Evolutionary conservation across 129 eudicot genomes (phyloP).

Genomic region (Erigeron canadensis): DNA sequence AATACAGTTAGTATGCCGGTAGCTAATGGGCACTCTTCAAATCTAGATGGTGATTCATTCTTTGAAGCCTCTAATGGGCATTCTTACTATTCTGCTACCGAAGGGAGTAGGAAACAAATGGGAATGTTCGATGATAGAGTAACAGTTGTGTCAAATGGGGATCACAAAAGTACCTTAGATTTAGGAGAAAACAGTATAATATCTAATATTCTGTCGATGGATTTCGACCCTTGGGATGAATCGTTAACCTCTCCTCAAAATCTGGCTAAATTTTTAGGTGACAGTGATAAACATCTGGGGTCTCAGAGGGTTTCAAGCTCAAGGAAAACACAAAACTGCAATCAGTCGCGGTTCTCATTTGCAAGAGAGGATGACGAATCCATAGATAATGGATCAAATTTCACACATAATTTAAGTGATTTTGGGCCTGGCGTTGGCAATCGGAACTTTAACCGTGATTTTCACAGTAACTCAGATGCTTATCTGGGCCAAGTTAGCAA

Average conservation of each 20-base stretch:
- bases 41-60: conserved; percentile 19
- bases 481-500: conserved; percentile 39
- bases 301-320: conserved; percentile 49
- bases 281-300: conserved; percentile 57
- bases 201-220: conserved; percentile 85
- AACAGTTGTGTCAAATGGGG: conserved; percentile 23
- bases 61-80: conserved; percentile 26
- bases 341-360: conserved; percentile 90
- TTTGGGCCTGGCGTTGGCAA: conserved; percentile 28
- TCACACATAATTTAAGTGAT: conserved; percentile 36
- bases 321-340: conserved; percentile 56
- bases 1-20: conserved; percentile 16
- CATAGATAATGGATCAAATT: conserved; percentile 42
- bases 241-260: conserved; percentile 77
- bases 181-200: conserved; percentile 82
- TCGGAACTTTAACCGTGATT: conserved; percentile 37
- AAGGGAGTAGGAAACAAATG: conserved; percentile 32
- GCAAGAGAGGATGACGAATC: conserved; percentile 76
- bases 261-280: conserved; percentile 65
- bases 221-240: conserved; percentile 84
- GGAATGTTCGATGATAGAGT: conserved; percentile 37
- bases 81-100: conserved; percentile 37
- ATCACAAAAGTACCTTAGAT: conserved; percentile 36
- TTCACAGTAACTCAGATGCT: conserved; percentile 35
- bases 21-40: conserved; percentile 38